Percentiles rank a stretch among this genome's conserved stretches.
Conservation (phyloP, 352 stramenopile genomes). For the Elongisporangium anandrum region DNA sequence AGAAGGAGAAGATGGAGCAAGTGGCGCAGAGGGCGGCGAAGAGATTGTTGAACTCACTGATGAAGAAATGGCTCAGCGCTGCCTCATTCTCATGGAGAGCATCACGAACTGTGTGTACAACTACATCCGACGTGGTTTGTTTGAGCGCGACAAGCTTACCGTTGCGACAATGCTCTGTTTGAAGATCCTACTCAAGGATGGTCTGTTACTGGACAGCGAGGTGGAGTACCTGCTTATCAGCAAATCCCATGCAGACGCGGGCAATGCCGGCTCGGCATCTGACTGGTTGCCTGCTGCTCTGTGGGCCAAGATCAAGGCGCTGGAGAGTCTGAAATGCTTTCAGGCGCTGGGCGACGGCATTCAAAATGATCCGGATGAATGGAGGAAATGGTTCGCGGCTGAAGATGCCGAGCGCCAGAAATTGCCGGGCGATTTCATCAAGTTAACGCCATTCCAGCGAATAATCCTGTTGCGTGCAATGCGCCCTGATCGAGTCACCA, state of each 20-base stretch:
- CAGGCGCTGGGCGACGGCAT: slow-evolving; percentile 92
- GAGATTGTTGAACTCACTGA: slow-evolving; percentile 72
- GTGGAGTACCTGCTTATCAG: slow-evolving; percentile 91
- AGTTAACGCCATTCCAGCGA: slow-evolving; percentile 75
- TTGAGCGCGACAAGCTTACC: slow-evolving; percentile 95
- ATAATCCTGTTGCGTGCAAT: slow-evolving; percentile 91
- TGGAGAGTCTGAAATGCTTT: slow-evolving; percentile 92
- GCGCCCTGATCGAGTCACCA: slow-evolving; percentile 93
- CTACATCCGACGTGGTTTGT: slow-evolving; percentile 93
- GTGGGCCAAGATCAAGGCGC: slow-evolving; percentile 92
- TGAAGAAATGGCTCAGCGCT: slow-evolving; percentile 86
- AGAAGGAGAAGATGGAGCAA: slow-evolving; percentile 24
- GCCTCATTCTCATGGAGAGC: slow-evolving; percentile 84
- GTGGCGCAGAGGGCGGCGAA: slow-evolving; percentile 15
- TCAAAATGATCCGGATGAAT: slow-evolving; percentile 96
- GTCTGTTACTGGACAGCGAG: slow-evolving; percentile 74
- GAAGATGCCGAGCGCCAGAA: slow-evolving; percentile 93
- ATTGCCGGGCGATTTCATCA: slow-evolving; percentile 91
- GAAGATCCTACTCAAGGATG: slow-evolving; percentile 92
- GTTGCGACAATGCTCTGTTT: slow-evolving; percentile 93
- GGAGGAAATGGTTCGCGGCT: slow-evolving; percentile 94
- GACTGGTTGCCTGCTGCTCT: slow-evolving; percentile 90
- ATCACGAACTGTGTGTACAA: slow-evolving; percentile 96
- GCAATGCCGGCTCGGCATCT: slow-evolving; percentile 90
- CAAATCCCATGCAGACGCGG: slow-evolving; percentile 80